Evolutionary conservation across 2,329 filamentous ascomycete genomes (phyloP), one percentile per base, ranked within the genome.

Genomic region (Septoria petroselini): DNA sequence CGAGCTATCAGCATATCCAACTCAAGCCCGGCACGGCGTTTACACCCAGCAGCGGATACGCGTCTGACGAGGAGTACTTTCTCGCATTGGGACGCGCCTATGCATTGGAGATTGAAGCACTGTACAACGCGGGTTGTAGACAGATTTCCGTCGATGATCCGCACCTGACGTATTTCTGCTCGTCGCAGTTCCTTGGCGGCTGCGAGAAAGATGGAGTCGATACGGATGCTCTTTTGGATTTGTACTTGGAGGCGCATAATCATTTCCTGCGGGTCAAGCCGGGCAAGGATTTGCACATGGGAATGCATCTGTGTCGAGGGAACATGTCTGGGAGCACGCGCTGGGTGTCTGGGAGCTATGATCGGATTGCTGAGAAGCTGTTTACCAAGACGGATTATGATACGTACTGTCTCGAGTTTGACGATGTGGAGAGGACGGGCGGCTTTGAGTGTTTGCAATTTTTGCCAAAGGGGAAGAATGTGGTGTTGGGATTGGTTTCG

Each of bases 401-500:
- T 43, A 62, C 58, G 9, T 64, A 59, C 50, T 67, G 65, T 48
- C 52, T 67, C 3, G 64, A 67, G 37, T 65, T 64, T 41, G 65
- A 67, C 39, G 54, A 58, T 41, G 50, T 57, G 7, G 58, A 61
- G 29, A 48, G 64, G n/a, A 61, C 58, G 12, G 65, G 63, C 37
- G 61, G 60, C 15, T 67, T 66, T 37, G 61, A 65, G 43, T 58
- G 60, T 18, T 56, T 67, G 52, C 49, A 55, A 15, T 61, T 55
- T 49, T 41, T 66, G 37, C 64, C 63, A 8, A 50, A 46, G 40
- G 62, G 62, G 19, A 64, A 67, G 60, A 65, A 64, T 49, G 62
- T 66, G 7, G 64, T 67, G 11, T 54, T 66, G 25, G 65, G 64
- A 8, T 50, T 66, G 6, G 59, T 67, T 12, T 61, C 58, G 48